Conservation (phyloP, 2,329 filamentous ascomycete species). For the Alternaria solani region DNA sequence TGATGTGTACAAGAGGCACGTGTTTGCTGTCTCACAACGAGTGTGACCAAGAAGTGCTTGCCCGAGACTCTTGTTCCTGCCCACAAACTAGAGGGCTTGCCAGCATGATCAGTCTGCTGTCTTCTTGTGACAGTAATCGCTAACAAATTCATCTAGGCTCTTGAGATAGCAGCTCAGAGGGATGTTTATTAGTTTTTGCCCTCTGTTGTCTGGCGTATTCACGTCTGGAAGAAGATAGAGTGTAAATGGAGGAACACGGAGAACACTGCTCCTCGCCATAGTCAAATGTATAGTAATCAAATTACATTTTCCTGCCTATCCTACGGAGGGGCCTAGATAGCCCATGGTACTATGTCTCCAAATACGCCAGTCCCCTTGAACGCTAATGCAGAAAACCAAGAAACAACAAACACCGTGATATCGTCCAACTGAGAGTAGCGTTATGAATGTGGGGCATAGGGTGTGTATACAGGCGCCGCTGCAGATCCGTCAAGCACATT, state of each 20-base stretch:
- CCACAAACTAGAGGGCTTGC: neutral
- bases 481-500: neutral
- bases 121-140: neutral
- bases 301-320: constrained; percentile 3
- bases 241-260: neutral
- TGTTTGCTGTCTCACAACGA: neutral
- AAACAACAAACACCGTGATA: constrained; percentile 4
- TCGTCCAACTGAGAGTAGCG: neutral
- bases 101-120: neutral
- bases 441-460: neutral
- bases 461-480: neutral
- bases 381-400: constrained; percentile 7
- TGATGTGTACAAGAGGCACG: neutral
- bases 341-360: constrained; percentile 1
- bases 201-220: neutral
- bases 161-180: neutral
- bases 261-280: neutral
- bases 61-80: neutral
- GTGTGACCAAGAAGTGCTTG: neutral
- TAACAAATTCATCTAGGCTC: neutral
- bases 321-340: neutral
- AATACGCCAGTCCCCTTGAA: constrained; percentile 6
- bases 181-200: neutral
- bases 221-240: neutral
- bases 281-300: neutral